Conservation (phyloP, 2,329 filamentous ascomycete genomes). For the Beauveria rudraprayagi region DNA sequence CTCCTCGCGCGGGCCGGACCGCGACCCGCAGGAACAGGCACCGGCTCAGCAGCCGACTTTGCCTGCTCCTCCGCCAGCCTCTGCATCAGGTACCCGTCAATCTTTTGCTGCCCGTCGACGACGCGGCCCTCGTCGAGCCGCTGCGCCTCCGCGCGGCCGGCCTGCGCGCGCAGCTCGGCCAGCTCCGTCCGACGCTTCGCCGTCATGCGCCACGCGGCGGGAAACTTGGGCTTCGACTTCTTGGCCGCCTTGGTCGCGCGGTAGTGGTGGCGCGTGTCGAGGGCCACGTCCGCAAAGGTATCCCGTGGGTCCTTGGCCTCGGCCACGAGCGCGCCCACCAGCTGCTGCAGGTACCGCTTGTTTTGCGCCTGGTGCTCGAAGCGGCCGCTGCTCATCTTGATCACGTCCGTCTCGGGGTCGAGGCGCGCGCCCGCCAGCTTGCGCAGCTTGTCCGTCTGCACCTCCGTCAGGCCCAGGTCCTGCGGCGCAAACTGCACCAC, state of each 20-base stretch:
- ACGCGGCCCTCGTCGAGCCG: conserved; percentile 45
- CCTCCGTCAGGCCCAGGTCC: conserved; percentile 61
- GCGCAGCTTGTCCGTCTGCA: conserved; percentile 71
- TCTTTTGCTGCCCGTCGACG: conserved; percentile 48
- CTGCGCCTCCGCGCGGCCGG: conserved; percentile 45
- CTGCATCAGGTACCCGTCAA: conserved; percentile 31
- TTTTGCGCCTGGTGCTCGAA: conserved; percentile 89
- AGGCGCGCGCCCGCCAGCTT: conserved; percentile 82
- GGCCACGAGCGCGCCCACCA: conserved; percentile 63
- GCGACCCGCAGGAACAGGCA: not conserved
- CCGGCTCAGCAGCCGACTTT: conserved; percentile 17
- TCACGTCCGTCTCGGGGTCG: conserved; percentile 71
- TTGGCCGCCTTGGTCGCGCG: conserved; percentile 30
- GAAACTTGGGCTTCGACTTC: conserved; percentile 63
- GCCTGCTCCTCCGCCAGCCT: conserved; percentile 26
- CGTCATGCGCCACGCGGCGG: conserved; percentile 75
- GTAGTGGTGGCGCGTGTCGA: conserved; percentile 82
- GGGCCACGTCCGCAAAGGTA: conserved; percentile 78
- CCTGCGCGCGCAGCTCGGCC: conserved; percentile 47
- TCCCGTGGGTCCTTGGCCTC: conserved; percentile 73
- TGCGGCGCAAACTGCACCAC: conserved; percentile 78
- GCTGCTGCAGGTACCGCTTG: conserved; percentile 83
- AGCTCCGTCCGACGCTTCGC: conserved; percentile 58
- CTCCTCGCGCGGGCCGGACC: not conserved
- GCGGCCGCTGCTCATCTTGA: conserved; percentile 87